Evolutionary conservation across 2,329 filamentous ascomycete genomes (phyloP).

Genomic region (Ilyonectria robusta): DNA sequence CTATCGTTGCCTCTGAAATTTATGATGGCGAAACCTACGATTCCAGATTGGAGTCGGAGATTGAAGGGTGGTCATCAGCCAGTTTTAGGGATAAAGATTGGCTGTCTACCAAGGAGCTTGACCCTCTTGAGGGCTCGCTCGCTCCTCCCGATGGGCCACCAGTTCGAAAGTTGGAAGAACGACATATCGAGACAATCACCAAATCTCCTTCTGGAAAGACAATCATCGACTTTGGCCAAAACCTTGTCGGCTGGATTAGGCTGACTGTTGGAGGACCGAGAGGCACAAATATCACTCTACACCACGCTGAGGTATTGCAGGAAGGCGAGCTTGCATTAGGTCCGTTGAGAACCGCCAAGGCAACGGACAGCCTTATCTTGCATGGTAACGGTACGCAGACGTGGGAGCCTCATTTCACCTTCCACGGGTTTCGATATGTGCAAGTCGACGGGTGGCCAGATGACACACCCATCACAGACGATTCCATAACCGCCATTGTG

Average conservation of each 20-base stretch:
- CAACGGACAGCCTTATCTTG: constrained; percentile 8
- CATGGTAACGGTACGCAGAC: constrained; percentile 13
- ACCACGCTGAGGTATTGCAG: constrained; percentile 31
- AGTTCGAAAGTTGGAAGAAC: constrained; percentile 53
- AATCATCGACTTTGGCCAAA: constrained; percentile 71
- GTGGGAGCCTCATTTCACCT: constrained; percentile 25
- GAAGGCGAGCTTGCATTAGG: constrained; percentile 21
- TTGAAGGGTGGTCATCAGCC: constrained; percentile 45
- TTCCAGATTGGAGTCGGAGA: constrained; percentile 50
- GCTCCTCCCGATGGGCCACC: constrained; percentile 59
- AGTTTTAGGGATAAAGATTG: constrained; percentile 47
- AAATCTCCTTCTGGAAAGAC: constrained; percentile 58
- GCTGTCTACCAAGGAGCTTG: constrained; percentile 49
- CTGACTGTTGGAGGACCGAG: constrained; percentile 55
- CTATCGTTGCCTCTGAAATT: constrained; percentile 56
- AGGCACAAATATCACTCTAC: constrained; percentile 60
- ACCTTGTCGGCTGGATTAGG: constrained; percentile 66
- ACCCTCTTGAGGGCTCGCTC: constrained; percentile 50
- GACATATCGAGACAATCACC: constrained; percentile 50
- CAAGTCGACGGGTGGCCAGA: constrained; percentile 34
- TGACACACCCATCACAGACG: constrained; percentile 26
- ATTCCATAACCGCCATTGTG: constrained; percentile 49
- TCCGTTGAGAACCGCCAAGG: constrained; percentile 14
- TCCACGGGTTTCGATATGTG: constrained; percentile 23
- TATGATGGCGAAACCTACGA: constrained; percentile 68